Percentiles rank a stretch among this genome's conserved stretches.
Evolutionary conservation across 2,329 filamentous ascomycete genomes (phyloP).

Genomic region (Arthrobotrys megalospora): DNA sequence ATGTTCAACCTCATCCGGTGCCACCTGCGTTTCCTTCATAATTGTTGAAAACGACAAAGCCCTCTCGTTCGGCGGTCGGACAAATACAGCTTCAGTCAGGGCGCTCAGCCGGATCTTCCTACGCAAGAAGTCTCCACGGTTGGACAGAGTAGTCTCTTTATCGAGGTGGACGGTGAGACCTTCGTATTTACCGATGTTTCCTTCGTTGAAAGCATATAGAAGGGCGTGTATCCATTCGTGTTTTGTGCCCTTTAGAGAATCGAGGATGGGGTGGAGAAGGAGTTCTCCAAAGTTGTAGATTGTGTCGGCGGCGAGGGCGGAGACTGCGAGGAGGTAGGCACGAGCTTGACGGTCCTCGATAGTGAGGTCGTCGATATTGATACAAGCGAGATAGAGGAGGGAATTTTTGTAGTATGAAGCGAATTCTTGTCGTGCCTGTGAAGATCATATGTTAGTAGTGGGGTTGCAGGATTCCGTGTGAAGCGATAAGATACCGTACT

Average conservation of each 20-base stretch:
- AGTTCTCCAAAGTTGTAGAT: conserved; percentile 99
- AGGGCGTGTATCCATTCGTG: conserved; percentile 93
- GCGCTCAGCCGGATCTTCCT: conserved; percentile 99
- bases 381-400: conserved; percentile 96
- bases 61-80: conserved; percentile 92
- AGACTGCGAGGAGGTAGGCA: conserved; percentile 92
- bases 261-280: conserved; percentile 95
- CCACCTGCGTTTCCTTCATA: conserved; percentile 90
- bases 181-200: conserved; percentile 90
- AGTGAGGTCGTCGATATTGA: conserved; percentile 83
- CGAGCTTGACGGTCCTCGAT: conserved; percentile 82
- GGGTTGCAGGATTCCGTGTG: conserved; percentile 2
- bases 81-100: conserved; percentile 95
- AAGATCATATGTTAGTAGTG: conserved; percentile 53
- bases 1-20: conserved; percentile 93
- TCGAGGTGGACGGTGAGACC: conserved; percentile 84
- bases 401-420: conserved; percentile 97
- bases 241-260: conserved; percentile 81
- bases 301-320: conserved; percentile 90
- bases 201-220: conserved; percentile 97
- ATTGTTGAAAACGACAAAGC: conserved; percentile 94
- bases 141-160: conserved; percentile 82
- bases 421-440: conserved; percentile 85
- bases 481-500: conserved; percentile 68
- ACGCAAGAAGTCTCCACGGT: conserved; percentile 87